phyloP scores from a whole-genome alignment of 2,329 filamentous ascomycete species.

The Zymoseptoria crescenta region DNA sequence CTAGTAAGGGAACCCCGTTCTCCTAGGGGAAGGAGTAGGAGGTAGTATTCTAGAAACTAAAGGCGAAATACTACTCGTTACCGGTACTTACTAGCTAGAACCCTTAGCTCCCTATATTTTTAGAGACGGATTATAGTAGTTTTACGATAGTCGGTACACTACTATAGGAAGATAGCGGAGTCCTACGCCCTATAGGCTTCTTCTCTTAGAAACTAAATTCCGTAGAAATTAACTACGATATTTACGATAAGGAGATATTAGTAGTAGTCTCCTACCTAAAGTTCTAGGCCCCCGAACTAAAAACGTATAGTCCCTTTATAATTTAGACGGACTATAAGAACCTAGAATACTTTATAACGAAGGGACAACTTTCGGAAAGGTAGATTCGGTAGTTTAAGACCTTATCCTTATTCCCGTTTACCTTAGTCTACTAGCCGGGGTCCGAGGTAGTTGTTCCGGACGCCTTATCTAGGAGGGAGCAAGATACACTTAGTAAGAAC shows the following conservation, averaged over 20 bases:
- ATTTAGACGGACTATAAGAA: conserved; percentile 25
- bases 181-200: conserved; percentile 8
- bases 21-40: too few relatives aligned
- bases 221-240: conserved; percentile 26
- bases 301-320: conserved; percentile 8
- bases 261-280: conserved; percentile 22
- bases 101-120: conserved; percentile 12
- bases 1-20: too few relatives aligned
- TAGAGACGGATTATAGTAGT: conserved; percentile 13
- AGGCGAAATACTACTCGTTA: conserved; percentile 9
- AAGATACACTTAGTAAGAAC: conserved; percentile 6
- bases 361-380: conserved; percentile 9
- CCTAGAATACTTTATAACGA: conserved; percentile 25
- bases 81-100: conserved; percentile 11
- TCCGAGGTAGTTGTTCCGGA: too few relatives aligned
- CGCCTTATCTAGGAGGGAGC: conserved; percentile 4
- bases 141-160: conserved; percentile 5
- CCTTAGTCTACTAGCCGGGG: conserved; percentile 5
- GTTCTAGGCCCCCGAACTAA: conserved; percentile 18
- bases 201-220: too few relatives aligned
- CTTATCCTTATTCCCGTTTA: conserved; percentile 6
- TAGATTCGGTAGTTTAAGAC: conserved; percentile 8
- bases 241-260: conserved; percentile 28
- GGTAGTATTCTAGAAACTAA: too few relatives aligned
- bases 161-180: conserved; percentile 2